These are phyloP conservation scores for Rosa lucieae DNA, from an alignment of 306 rosid species.

Conservation along the genomic window DNA sequence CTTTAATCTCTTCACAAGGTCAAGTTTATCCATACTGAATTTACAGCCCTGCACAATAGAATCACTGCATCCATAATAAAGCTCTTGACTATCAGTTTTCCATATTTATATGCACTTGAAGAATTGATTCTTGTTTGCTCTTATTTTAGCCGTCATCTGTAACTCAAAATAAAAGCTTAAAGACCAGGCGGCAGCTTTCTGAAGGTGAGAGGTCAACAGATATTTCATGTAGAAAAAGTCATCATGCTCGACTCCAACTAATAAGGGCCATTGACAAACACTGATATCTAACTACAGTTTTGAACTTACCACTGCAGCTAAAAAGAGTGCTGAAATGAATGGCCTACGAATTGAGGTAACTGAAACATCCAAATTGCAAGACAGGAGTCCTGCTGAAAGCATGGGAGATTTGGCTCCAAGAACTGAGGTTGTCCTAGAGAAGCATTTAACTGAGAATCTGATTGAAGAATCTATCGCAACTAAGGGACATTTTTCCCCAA, in stretches of 20 bases:
- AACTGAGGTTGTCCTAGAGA: slow-evolving; percentile 35
- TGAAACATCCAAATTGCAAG: slow-evolving; percentile 33
- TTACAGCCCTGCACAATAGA: background rate
- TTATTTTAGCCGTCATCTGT: slow-evolving; percentile 53
- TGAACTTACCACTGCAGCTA: slow-evolving; percentile 44
- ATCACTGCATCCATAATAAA: background rate
- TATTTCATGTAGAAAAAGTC: slow-evolving; percentile 9
- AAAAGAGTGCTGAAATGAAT: slow-evolving; percentile 33
- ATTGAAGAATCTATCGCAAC: slow-evolving; percentile 32
- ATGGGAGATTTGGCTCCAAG: slow-evolving; percentile 24
- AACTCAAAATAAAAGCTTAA: slow-evolving; percentile 50
- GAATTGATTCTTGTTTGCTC: slow-evolving; percentile 15
- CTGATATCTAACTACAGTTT: slow-evolving; percentile 22
- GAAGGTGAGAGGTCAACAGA: slow-evolving; percentile 52
- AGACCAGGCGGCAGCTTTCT: slow-evolving; percentile 37
- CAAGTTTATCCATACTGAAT: background rate
- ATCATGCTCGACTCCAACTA: slow-evolving; percentile 22
- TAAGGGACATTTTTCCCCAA: slow-evolving; percentile 26
- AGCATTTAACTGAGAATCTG: slow-evolving; percentile 37
- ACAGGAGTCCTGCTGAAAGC: slow-evolving; percentile 26
- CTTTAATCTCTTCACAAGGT: background rate
- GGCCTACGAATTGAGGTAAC: slow-evolving; percentile 33
- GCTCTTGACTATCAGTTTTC: background rate
- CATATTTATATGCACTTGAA: background rate
- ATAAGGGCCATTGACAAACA: slow-evolving; percentile 15